phyloP scores from a whole-genome alignment of 106 monocot genomes.

The Gastrodia elata region DNA sequence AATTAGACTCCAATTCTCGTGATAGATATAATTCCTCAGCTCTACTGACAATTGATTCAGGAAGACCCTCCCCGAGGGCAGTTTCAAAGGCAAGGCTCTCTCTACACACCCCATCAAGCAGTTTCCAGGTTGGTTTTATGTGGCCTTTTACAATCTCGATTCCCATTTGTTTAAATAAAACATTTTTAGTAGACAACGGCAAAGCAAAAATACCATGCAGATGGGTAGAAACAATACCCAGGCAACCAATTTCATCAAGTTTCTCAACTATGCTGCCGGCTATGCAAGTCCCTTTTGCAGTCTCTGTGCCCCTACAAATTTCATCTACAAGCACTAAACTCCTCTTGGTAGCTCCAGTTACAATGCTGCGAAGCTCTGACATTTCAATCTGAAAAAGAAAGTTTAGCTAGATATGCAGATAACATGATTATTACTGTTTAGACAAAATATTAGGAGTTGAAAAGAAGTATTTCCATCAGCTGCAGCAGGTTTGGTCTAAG shows the following conservation, averaged over 20 bases:
- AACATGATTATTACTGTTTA: background rate
- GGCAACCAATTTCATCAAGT: constrained; percentile 70
- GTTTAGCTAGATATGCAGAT: background rate
- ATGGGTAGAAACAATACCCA: constrained; percentile 92
- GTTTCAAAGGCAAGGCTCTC: constrained; percentile 98
- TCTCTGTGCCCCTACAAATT: constrained; percentile 97
- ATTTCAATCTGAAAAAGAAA: constrained; percentile 72
- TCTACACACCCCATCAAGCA: constrained; percentile 72
- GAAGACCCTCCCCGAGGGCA: constrained; percentile 71
- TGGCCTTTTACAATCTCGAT: constrained; percentile 41
- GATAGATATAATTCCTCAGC: constrained; percentile 75
- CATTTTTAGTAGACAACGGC: constrained; percentile 49
- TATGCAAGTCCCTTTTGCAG: constrained; percentile 93
- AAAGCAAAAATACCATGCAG: constrained; percentile 91
- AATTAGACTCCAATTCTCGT: background rate
- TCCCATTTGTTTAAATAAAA: constrained; percentile 74
- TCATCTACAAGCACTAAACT: constrained; percentile 91
- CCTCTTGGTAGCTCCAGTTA: constrained; percentile 40
- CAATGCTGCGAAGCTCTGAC: constrained; percentile 76
- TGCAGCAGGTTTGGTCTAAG: no score
- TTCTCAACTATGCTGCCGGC: constrained; percentile 90
- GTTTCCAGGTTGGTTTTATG: constrained; percentile 66
- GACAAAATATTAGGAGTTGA: background rate
- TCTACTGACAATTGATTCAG: constrained; percentile 50
- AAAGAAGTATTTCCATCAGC: background rate